A percentile compares a stretch with the other conserved stretches of the same genome.
phyloP scores from a whole-genome alignment of 2,329 filamentous ascomycete species.

The Botryotinia globosa region DNA sequence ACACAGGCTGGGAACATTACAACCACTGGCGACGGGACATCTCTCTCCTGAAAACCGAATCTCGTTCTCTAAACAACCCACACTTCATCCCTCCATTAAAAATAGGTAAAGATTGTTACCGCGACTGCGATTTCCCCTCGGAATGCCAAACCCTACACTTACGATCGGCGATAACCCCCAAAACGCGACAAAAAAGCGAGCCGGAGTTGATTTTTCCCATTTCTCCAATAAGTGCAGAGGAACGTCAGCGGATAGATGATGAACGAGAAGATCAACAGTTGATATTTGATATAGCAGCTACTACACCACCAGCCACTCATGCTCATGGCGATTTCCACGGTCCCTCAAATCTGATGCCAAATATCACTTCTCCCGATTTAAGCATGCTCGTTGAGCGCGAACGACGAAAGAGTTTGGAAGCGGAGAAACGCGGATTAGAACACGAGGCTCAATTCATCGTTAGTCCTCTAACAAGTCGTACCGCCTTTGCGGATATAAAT shows the following conservation, averaged over 20 bases:
- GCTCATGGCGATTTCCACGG: background rate
- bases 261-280: constrained; percentile 15
- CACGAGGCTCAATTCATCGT: constrained; percentile 17
- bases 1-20: constrained; percentile 22
- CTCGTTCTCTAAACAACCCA: background rate
- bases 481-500: background rate
- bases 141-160: constrained; percentile 12
- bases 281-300: constrained; percentile 15
- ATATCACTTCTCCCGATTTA: background rate
- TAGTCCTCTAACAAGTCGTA: constrained; percentile 9
- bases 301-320: constrained; percentile 5
- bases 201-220: constrained; percentile 10
- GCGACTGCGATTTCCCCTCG: constrained; percentile 19
- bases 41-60: constrained; percentile 8
- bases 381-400: background rate
- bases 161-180: background rate
- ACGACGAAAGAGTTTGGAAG: constrained; percentile 12
- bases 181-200: background rate
- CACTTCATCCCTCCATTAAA: background rate
- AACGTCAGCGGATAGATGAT: background rate
- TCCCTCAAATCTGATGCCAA: background rate
- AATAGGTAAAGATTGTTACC: constrained; percentile 15
- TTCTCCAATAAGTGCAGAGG: background rate
- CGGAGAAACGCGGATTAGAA: constrained; percentile 14
- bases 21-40: constrained; percentile 16